These are phyloP conservation scores for Xylariales sp. DNA, from an alignment of 2,329 filamentous ascomycete species.

Conservation along the genomic window DNA sequence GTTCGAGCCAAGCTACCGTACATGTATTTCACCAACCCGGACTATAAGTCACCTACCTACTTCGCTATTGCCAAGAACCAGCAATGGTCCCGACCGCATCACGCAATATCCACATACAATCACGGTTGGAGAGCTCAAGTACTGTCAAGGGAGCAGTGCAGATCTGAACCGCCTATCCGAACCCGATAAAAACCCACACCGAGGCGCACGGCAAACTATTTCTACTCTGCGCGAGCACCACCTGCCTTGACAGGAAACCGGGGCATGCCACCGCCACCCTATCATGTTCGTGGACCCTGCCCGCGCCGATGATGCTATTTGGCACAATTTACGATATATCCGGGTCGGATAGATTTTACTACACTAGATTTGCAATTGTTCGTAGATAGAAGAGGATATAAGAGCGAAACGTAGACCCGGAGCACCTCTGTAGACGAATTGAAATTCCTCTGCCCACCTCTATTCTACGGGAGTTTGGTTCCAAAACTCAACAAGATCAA, in stretches of 20 bases:
- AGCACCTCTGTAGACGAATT: not conserved
- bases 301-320: slow-evolving; percentile 36
- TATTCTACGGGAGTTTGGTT: not conserved
- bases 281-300: slow-evolving; percentile 25
- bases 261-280: slow-evolving; percentile 18
- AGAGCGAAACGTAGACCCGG: not conserved
- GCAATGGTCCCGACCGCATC: slow-evolving; percentile 20
- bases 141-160: slow-evolving; percentile 9
- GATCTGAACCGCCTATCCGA: slow-evolving; percentile 28
- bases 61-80: slow-evolving; percentile 32
- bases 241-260: slow-evolving; percentile 38
- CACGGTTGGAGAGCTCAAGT: slow-evolving; percentile 7
- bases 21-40: not conserved
- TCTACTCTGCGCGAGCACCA: slow-evolving; percentile 25
- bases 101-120: slow-evolving; percentile 35
- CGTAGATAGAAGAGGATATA: slow-evolving; percentile 12
- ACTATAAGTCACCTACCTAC: slow-evolving; percentile 28
- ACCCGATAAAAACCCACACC: slow-evolving; percentile 20
- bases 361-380: slow-evolving; percentile 27
- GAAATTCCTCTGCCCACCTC: not conserved
- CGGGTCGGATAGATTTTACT: slow-evolving; percentile 8
- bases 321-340: slow-evolving; percentile 24
- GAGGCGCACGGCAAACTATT: slow-evolving; percentile 23
- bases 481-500: not conserved
- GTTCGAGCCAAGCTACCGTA: slow-evolving; percentile 5